Evolutionary conservation across 345 rosid species (phyloP), one percentile per base, ranked within the genome.

Genomic region (Populus davidiana): DNA sequence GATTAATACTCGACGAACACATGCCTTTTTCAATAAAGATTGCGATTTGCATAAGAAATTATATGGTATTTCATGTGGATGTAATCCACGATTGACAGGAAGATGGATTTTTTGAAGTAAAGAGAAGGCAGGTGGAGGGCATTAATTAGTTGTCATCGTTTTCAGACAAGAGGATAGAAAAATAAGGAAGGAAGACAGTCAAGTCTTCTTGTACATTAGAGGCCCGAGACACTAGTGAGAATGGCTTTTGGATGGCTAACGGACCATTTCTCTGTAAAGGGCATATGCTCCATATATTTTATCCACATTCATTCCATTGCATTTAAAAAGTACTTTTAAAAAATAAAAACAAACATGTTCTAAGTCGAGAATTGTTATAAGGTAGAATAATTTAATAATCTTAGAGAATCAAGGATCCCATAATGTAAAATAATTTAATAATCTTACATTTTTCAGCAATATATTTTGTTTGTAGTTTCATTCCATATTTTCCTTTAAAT

Each of bases 281-380:
- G 18, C 17, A 47, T 47, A 18, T 47, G 52, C 52, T 47, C 18
- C 16, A 14, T 43, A 2, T 43, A 10, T 10, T 10, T 43, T 56
- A 56, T n/a, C 27, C 6, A 56, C 29, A n/a, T 56, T 23, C 63
- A 59, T 59, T 4, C 29, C 29, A n/a, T 3, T 47, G 47, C 14
- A 33, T 33, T 33, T 33, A 4, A 33, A 33, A 33, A 33, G 3
- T 33, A 33, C 4, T 33, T 33, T 33, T 33, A 33, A 3, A 33
- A 33, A 5, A 5, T 0, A 33, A 33, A 33, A 33, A 4, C 0
- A 33, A 33, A 33, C 4, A 4, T 33, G 5, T 5, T 5, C 0
- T 33, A 0, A 33, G 5, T 33, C 0, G 0, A 33, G 5, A 33
- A 33, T 3, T 33, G 5, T 0, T 3, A 33, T 4, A 4, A 0